Evolutionary conservation across 768 basidiomycete genomes (phyloP).

Genomic region (Antrodiella citrinella): DNA sequence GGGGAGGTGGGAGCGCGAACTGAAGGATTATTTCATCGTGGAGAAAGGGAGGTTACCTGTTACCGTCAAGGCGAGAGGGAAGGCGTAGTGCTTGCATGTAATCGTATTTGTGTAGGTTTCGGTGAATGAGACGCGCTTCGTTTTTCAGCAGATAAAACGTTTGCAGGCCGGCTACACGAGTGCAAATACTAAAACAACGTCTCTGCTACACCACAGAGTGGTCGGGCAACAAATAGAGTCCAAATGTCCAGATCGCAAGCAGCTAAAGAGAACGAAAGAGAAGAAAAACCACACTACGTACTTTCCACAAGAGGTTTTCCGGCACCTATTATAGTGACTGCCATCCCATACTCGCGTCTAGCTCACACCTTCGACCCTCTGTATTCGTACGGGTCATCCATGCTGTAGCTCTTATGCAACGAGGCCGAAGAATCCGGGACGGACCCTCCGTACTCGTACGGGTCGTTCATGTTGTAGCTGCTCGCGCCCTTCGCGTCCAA

Average conservation of each 20-base stretch:
- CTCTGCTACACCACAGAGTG: background rate
- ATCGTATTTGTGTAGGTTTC: too few species aligned
- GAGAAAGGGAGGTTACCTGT: constrained; percentile 19
- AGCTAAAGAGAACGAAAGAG: background rate
- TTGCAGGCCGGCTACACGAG: background rate
- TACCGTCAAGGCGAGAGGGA: background rate
- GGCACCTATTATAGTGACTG: background rate
- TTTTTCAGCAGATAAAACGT: background rate
- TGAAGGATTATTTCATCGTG: constrained; percentile 23
- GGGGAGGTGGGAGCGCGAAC: constrained; percentile 17
- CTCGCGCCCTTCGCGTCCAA: background rate
- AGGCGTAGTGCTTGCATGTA: too few species aligned
- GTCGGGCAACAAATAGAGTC: background rate
- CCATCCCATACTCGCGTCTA: background rate
- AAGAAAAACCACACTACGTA: background rate
- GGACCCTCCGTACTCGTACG: background rate
- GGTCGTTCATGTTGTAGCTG: background rate
- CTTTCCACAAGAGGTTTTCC: background rate
- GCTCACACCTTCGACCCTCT: background rate
- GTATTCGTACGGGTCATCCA: background rate
- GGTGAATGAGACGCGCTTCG: too few species aligned
- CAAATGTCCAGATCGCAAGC: background rate
- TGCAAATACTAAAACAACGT: background rate
- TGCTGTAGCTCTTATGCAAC: background rate
- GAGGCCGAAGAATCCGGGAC: too few species aligned